A percentile compares a stretch with the other conserved stretches of the same genome.
These are phyloP conservation scores for Chaetomium globosum DNA, from an alignment of 2,329 filamentous ascomycete genomes.

Conservation along the genomic window DNA sequence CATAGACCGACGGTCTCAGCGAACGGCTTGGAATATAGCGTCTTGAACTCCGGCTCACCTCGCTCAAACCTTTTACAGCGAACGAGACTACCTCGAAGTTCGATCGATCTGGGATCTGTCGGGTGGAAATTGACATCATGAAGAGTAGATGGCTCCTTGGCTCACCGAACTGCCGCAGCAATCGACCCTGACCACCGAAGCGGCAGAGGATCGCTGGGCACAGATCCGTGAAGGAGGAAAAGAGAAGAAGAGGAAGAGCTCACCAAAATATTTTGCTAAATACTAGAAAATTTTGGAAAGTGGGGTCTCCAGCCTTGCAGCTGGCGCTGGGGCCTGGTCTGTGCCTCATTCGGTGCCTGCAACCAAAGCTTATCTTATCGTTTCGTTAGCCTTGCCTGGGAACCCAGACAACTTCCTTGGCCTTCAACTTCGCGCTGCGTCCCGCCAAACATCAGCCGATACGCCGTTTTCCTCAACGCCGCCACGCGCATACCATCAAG, in stretches of 20 bases:
- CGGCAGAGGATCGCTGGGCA: conserved; percentile 77
- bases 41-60: conserved; percentile 60
- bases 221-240: conserved; percentile 70
- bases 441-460: neutral
- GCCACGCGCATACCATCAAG: conserved; percentile 32
- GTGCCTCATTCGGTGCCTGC: no score
- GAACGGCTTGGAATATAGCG: conserved; percentile 90
- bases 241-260: conserved; percentile 40
- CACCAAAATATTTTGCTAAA: conserved; percentile 26
- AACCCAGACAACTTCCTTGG: conserved; percentile 16
- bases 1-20: conserved; percentile 86
- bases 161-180: conserved; percentile 82
- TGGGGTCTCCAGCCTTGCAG: conserved; percentile 28
- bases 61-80: conserved; percentile 70
- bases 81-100: conserved; percentile 65
- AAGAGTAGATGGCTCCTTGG: conserved; percentile 73
- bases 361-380: neutral
- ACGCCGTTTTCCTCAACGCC: conserved; percentile 6
- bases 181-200: conserved; percentile 67
- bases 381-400: conserved; percentile 7
- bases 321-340: neutral
- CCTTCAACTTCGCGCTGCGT: neutral
- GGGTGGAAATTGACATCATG: conserved; percentile 89
- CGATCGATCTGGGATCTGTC: conserved; percentile 89
- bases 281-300: conserved; percentile 41